Base-by-base conservation (phyloP, 1,139 yeast genomes). In the Scheffersomyces segobiensis region DNA sequence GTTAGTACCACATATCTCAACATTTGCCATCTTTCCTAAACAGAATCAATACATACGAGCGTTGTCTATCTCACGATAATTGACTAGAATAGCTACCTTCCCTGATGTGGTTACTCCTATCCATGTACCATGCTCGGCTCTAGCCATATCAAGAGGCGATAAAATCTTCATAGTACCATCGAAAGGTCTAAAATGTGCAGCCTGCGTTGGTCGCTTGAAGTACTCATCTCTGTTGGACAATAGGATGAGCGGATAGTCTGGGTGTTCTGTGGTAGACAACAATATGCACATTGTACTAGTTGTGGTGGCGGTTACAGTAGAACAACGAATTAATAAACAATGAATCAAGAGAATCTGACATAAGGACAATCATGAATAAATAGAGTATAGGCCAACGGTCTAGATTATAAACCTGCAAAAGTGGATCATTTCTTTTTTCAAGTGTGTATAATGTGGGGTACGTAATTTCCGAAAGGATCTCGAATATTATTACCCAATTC, bases 91-190 rank as follows among this genome's bases (percentile, higher is more conserved):
- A 0, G 97, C 91, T 2, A 93, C 62, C 59, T 84, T 81, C 0
- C 96, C 96, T 3, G 69, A 71, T 46, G 77, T 77, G 53, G 87
- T 83, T 2, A 89, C 82, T 0, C 97, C 98, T 2, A 92, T 85
- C 99, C 99, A 95, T 0, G 98, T 91, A 0, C 99, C 98, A 65
- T 86, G 92, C 62, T 87, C 93, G 0, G 78, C 74, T 55, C 95
- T 76, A 0, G 88, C 93, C 64, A 89, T 70, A 71, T 95, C 99
- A 48, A 82, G 75, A 0, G 98, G 98, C 5, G 91, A 84, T 14
- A 93, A 70, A 2, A 91, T 74, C 48, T 74, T 67, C 24, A 62
- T 59, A 14, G 68, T 68, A 51, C 72, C 68, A 17, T 79, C 77
- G 20, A 72, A 56, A 6, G 69, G 68, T 59, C 85, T 77, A 67